These are phyloP conservation scores for Aureobasidium lini DNA, from an alignment of 2,329 filamentous ascomycete species.

Conservation along the genomic window DNA sequence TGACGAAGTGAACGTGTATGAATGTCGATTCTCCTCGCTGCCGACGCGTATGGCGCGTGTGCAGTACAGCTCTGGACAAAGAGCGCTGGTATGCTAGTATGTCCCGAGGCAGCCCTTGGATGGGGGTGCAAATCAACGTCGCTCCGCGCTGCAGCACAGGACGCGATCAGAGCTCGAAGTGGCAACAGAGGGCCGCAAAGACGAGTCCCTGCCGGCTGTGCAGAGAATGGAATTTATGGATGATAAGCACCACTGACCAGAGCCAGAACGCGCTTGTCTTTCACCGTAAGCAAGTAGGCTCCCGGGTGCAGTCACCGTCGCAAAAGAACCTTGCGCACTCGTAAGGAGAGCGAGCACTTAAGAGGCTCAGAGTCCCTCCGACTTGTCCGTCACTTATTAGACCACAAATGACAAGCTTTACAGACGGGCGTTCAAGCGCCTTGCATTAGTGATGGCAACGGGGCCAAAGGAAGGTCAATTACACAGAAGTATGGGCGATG, in stretches of 20 bases:
- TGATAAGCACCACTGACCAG: constrained; percentile 13
- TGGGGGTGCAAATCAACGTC: constrained; percentile 2
- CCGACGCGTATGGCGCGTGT: neutral
- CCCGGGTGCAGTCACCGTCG: constrained; percentile 15
- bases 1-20: constrained; percentile 8
- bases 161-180: constrained; percentile 12
- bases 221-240: constrained; percentile 9
- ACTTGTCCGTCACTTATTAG: constrained; percentile 11
- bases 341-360: constrained; percentile 15
- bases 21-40: neutral
- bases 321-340: constrained; percentile 14
- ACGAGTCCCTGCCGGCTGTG: constrained; percentile 4
- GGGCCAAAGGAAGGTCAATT: constrained; percentile 2
- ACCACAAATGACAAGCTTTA: constrained; percentile 13
- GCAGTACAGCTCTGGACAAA: neutral
- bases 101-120: neutral
- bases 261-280: constrained; percentile 12
- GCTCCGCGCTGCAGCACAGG: constrained; percentile 9
- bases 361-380: constrained; percentile 8
- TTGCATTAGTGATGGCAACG: constrained; percentile 8
- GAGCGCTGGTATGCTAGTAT: constrained; percentile 8
- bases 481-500: constrained; percentile 2
- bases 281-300: constrained; percentile 12
- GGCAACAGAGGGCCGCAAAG: constrained; percentile 12
- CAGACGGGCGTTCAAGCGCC: constrained; percentile 11